Evolutionary conservation across 257 asterid genomes (phyloP), one percentile per base, ranked within the genome.

Genomic region (Anisodus acutangulus): DNA sequence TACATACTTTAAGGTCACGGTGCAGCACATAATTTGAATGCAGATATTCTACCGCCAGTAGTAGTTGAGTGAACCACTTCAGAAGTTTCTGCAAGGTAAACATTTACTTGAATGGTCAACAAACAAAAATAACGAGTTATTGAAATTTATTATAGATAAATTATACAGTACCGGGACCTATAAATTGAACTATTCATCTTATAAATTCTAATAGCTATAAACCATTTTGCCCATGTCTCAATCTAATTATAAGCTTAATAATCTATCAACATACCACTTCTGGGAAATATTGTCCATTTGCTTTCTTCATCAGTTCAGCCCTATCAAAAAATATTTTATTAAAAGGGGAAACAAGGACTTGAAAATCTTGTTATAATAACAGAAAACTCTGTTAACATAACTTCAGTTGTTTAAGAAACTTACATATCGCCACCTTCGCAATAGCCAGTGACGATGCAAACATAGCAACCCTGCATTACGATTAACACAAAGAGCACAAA

Each of bases 391-490:
- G 62, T 51, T 45, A 19, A 22, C 62, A 22, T 76, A 41, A 26
- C 79, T n/a, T 71, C 79, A 43, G 45, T 22, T 22, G 62, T 26
- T 51, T 12, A 49, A 49, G 63, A 51, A 49, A 89, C 98, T 92
- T 90, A 97, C 99, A 97, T 93, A 91, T 97, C 99, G 66, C 99
- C 99, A 39, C 98, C 98, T 89, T 97, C 99, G 80, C 99, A 97
- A 88, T 95, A 95, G 85, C 99, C 98, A 67, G 99, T 97, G 70
- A 97, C 94, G 80, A 97, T 97, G 93, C 99, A 97, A 83, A 97
- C 99, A 88, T 95, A 97, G 89, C 99, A 97, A 74, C 99, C 99
- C 99, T 97, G 90, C 83, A 85, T 86, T 78, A 83, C 16, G 80
- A 85, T 87, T 86, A 80, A 31, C 64, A n/a, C 51, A 39, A 49